Evolutionary conservation across 306 rosid species (phyloP).

Genomic region (Fagus crenata): DNA sequence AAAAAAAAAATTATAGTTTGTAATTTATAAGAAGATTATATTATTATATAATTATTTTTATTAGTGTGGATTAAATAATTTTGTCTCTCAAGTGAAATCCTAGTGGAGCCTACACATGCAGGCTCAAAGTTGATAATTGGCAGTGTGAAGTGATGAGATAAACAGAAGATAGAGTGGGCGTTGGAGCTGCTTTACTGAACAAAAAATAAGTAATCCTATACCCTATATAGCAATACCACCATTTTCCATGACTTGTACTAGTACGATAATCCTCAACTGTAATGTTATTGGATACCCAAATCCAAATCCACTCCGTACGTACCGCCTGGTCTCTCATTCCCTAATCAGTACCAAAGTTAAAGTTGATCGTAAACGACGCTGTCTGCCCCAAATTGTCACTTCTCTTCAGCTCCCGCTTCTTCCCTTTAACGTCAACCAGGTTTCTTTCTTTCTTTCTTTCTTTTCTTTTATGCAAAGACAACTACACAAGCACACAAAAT

Average conservation of each 20-base stretch:
- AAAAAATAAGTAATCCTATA: too few relatives aligned
- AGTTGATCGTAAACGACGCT: conserved; percentile 22
- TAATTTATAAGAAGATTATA: too few relatives aligned
- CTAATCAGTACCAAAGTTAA: neutral
- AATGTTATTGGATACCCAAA: neutral
- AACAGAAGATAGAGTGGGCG: too few relatives aligned
- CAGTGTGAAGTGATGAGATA: too few relatives aligned
- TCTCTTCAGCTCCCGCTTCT: conserved; percentile 49
- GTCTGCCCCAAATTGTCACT: conserved; percentile 20
- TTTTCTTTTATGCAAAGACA: neutral
- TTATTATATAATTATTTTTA: too few relatives aligned
- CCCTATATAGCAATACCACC: neutral
- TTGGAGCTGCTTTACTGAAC: too few relatives aligned
- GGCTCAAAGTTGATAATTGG: too few relatives aligned
- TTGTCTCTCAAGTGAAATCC: too few relatives aligned
- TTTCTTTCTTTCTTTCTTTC: neutral
- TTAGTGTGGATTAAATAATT: too few relatives aligned
- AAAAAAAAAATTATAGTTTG: too few relatives aligned
- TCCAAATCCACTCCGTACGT: neutral
- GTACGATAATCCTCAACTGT: neutral
- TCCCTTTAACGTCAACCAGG: conserved; percentile 42
- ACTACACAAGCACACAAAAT: too few relatives aligned
- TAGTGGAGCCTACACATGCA: too few relatives aligned
- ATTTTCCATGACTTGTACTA: neutral
- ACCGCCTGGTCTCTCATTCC: conserved; percentile 1